These are phyloP conservation scores for Hanseniaspora lachancei DNA, from an alignment of 805 yeast species.

Conservation along the genomic window DNA sequence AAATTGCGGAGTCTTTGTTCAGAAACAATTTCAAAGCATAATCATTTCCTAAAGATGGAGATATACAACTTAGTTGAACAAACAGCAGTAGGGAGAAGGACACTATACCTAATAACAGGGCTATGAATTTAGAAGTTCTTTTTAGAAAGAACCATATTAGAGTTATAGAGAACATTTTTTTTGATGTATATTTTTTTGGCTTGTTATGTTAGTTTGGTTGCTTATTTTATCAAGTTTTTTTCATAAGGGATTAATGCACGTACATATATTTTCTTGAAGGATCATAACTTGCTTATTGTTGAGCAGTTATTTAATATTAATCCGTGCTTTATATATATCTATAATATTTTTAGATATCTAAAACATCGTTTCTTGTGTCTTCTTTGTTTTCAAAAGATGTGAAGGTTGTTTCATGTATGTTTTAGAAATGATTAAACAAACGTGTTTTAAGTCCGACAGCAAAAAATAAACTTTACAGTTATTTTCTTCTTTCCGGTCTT, in stretches of 20 bases:
- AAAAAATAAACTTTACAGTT: background rate
- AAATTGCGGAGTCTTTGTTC: constrained; percentile 35
- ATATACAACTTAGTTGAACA: constrained; percentile 43
- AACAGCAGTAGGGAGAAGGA: constrained; percentile 40
- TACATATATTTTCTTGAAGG: background rate
- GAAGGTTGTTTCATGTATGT: background rate
- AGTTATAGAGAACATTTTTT: constrained; percentile 13
- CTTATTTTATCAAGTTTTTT: background rate
- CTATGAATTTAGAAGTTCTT: constrained; percentile 33
- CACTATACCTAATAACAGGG: constrained; percentile 34
- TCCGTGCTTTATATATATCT: background rate
- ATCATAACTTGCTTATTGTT: background rate
- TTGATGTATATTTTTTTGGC: background rate
- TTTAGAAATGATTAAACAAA: background rate
- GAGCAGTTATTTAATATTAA: too few species aligned
- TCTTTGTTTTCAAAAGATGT: background rate
- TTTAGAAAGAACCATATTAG: constrained; percentile 24
- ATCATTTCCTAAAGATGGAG: constrained; percentile 24
- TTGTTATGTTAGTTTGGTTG: background rate
- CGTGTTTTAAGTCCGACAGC: background rate
- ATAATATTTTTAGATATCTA: background rate
- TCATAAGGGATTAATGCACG: too few species aligned
- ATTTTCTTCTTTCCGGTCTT: too few species aligned
- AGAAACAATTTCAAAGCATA: constrained; percentile 38
- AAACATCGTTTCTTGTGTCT: background rate